Base-by-base conservation (phyloP, 371 early-diverging fungal genomes). In the Syncephalastrum monosporum region DNA sequence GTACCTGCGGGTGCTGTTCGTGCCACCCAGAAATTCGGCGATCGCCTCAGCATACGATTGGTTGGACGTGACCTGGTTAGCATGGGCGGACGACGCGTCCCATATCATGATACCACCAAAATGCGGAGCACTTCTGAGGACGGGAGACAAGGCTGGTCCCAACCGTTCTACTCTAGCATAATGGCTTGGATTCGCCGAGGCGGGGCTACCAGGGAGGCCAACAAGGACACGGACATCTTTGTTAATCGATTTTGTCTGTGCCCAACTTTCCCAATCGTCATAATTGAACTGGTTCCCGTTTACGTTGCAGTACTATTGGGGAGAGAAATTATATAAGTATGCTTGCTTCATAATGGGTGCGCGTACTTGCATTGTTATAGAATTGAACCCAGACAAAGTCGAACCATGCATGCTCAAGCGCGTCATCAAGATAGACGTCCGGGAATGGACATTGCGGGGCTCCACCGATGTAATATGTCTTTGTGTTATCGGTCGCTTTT, bases 321-420 rank as follows among this genome's bases (percentile, higher is more conserved):
- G 15, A 19, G 38, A 38, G 4, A 33, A 1, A 53, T 27, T 19
- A 7, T 21, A 27, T 16, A 5, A 45, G 44, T 12, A 51, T n/a
- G 4, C 29, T 14, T 8, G 25, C 21, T 4, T 15, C 17, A 54
- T 3, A 33, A 33, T 33, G 38, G 1, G 38, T 10, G 38, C 10
- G 38, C 38, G 10, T 33, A 33, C 55, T 61, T 64, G 53, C 55
- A 59, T 89, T 89, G 73, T 90, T 88, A 69, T 88, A 88, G 56
- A 85, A 88, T 67, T 88, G 89, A 16, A 87, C 82, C 52, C 65
- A 83, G 38, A 88, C 75, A 67, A 73, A 79, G 71, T 81, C 85
- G 48, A 82, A 80, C 53, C 72, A 68, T 24, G 68, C 79, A 21
- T 61, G 52, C 61, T 76, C 69, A 7, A 82, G 63, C 0, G 69